A percentile compares a stretch with the other conserved stretches of the same genome.
These are phyloP conservation scores for Aspergillus sp. DNA, from an alignment of 2,329 filamentous ascomycete species.

Conservation along the genomic window DNA sequence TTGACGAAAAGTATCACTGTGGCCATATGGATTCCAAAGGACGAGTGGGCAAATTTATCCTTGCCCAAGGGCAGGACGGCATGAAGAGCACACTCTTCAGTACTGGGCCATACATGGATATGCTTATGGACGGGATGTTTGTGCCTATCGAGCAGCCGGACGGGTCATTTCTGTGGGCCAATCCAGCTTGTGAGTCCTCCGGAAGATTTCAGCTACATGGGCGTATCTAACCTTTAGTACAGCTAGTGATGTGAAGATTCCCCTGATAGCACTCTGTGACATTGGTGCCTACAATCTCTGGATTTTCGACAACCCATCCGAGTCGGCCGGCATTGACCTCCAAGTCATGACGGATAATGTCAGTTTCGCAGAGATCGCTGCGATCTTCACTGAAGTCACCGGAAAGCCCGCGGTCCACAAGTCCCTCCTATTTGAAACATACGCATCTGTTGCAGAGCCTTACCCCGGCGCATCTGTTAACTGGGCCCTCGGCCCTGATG, in stretches of 20 bases:
- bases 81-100: slow-evolving; percentile 36
- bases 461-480: no score
- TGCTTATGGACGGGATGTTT: slow-evolving; percentile 17
- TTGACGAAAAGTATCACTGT: background rate
- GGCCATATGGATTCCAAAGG: background rate
- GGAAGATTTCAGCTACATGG: slow-evolving; percentile 14
- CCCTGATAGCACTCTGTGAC: no score
- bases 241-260: no score
- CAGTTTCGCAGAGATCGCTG: background rate
- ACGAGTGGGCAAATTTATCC: background rate
- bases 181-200: slow-evolving; percentile 14
- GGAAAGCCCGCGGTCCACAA: background rate
- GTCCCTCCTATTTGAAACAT: no score
- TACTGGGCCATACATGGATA: slow-evolving; percentile 50
- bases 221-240: no score
- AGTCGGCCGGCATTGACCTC: slow-evolving; percentile 17
- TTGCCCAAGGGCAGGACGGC: slow-evolving; percentile 26
- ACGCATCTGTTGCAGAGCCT: no score
- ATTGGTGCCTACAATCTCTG: slow-evolving; percentile 13
- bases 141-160: no score
- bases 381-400: background rate
- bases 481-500: no score
- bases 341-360: slow-evolving; percentile 11
- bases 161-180: no score
- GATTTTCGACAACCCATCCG: slow-evolving; percentile 17